Evolutionary conservation across 768 basidiomycete species (phyloP), one percentile per base, ranked within the genome.

Genomic region (Boletus rubroflammeus): DNA sequence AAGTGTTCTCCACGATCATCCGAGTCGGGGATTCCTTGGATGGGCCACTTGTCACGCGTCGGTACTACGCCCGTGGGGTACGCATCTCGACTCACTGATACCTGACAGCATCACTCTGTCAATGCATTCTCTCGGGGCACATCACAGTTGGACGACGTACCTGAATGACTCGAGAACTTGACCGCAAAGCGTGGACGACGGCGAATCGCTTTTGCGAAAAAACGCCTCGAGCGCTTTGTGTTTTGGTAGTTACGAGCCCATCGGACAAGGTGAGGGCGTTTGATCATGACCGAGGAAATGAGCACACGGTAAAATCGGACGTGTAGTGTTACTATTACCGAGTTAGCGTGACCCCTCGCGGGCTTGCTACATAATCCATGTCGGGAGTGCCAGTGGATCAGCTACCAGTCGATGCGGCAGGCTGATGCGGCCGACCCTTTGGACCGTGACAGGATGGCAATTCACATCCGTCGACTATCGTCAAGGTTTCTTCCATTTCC

Each of bases 1-100:
- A 64, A 53, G 28, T 48, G 44, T 23, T 54, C 45, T 6, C 55
- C 59, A 10, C 54, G 42, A 31, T 56, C 62, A 32, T 56, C 62
- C n/a, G n/a, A n/a, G n/a, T n/a, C n/a, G n/a, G 21, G 53, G 43
- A 50, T 19, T 29, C 28, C 17, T 6, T 14, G 4, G 15, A 10
- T 11, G n/a, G 31, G 31, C 28, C 28, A 5, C 28, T 13, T 28
- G 19, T 45, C 19, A 32, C 7, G 26, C 19, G 4, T 21, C 7
- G 13, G 31, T 8, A 15, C 4, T 8, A 15, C 4, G 5, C 15
- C 31, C 14, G 13, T 28, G 26, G 8, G 2, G 17, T 41, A 8
- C 13, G 11, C 47, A 7, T 17, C 11, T 19, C 43, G 43, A 6
- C 28, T 8, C 47, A 7, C 26, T 13, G 6, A n/a, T 23, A 10